Base-by-base conservation (phyloP, 768 basidiomycete genomes). In the Termitomyces sp. region DNA sequence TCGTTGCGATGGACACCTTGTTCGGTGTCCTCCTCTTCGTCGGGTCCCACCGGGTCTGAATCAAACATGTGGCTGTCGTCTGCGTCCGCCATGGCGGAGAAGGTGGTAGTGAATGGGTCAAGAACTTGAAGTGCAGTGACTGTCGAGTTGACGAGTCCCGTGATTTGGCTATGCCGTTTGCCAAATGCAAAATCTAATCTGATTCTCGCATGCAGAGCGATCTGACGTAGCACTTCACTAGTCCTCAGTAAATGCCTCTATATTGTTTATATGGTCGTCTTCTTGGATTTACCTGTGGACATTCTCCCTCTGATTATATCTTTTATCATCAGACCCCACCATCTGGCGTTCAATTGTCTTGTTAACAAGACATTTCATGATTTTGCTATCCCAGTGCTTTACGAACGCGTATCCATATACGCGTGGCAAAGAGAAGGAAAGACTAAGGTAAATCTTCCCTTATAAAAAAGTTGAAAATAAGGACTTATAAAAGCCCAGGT, bases 351-450 rank as follows among this genome's bases (percentile, higher is more conserved):
- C 0, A 63, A 77, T 6, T 87, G 83, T 64, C 78, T 84, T 5
- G 86, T 91, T 22, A 84, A 78, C 68, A 79, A 74, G 48, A 55
- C 70, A 0, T 89, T 91, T 63, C 70, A 81, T 59, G 44, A 59
- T 1, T 84, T 84, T 60, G 78, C 84, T 0, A 68, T 72, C 2
- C 73, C 77, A 10, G 59, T 68, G 29, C 73, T 92, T 24, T 93
- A 92, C 62, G 72, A 78, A 26, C 73, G 76, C 13, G 75, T 85
- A 18, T 78, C 73, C 44, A 83, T 92, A 46, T 86, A 84, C 68
- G 78, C 88, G 16, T 90, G 88, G 90, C 82, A 90, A 56, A 85
- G 74, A 61, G 78, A 84, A 32, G 79, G 77, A 14, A 92, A 88
- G 65, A 65, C 63, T 9, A 87, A 79, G 76, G 88, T 85, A 61